These are phyloP conservation scores for Dictyostelium intermedium DNA, from an alignment of 78 protist species.

Conservation along the genomic window DNA sequence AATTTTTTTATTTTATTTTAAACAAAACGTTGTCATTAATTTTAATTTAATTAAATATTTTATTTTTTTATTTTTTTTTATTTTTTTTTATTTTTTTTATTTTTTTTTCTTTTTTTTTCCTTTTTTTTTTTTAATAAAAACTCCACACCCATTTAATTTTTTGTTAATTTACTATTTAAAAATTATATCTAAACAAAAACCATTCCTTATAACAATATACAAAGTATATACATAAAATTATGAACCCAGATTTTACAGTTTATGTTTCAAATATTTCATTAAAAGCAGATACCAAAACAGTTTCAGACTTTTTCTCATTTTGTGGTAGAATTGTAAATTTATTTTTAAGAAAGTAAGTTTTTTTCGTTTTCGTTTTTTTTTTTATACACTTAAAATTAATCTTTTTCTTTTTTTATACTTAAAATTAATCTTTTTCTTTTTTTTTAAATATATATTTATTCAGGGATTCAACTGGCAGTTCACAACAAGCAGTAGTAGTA, in stretches of 20 bases:
- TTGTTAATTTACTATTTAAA: not conserved
- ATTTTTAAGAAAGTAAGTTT: conserved; percentile 43
- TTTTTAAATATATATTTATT: not conserved
- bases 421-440: too few species aligned
- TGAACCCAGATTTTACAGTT: conserved; percentile 41
- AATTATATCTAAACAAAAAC: not conserved
- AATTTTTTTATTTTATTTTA: not conserved
- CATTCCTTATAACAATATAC: not conserved
- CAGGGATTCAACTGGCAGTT: not conserved
- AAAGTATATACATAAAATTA: not conserved
- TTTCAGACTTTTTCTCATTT: conserved; percentile 79
- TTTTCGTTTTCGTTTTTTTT: not conserved
- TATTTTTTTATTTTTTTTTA: not conserved
- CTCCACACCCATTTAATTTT: not conserved
- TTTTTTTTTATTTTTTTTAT: not conserved
- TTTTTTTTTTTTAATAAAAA: not conserved
- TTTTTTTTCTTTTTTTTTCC: not conserved
- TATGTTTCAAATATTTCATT: conserved; percentile 68
- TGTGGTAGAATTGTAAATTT: conserved; percentile 80
- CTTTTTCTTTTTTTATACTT: not conserved
- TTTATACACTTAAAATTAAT: too few species aligned
- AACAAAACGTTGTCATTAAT: not conserved
- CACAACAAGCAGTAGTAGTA: conserved; percentile 73
- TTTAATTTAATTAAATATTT: not conserved
- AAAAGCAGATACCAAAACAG: conserved; percentile 54